phyloP scores from a whole-genome alignment of 2,329 filamentous ascomycete genomes.

The Penicillium frequentans region DNA sequence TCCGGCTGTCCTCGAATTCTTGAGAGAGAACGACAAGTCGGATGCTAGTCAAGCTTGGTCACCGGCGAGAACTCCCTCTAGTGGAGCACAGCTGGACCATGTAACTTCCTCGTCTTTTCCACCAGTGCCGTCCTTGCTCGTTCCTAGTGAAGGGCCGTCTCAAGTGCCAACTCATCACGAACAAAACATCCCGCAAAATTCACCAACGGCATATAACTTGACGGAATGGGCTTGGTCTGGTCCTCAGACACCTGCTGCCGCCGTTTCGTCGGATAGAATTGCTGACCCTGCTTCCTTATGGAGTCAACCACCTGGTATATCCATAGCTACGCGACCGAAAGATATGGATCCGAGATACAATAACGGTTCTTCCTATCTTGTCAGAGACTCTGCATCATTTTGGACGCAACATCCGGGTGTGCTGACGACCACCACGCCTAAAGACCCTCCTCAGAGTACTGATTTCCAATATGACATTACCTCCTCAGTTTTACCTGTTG shows the following conservation, averaged over 20 bases:
- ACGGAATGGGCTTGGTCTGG: slow-evolving; percentile 1
- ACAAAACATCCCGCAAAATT: background rate
- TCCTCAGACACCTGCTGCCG: background rate
- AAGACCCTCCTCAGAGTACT: background rate
- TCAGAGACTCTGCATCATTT: slow-evolving; percentile 9
- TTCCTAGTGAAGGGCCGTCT: background rate
- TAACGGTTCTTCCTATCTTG: background rate
- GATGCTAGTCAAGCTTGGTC: background rate
- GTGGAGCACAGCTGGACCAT: background rate
- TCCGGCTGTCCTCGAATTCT: slow-evolving; percentile 7
- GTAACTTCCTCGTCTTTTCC: background rate
- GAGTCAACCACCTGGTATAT: background rate
- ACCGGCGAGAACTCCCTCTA: background rate
- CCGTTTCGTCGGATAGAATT: background rate
- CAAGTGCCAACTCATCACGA: background rate
- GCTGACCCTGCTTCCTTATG: background rate
- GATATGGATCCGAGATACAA: background rate
- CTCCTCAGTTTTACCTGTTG: background rate
- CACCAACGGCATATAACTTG: background rate
- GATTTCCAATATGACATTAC: background rate
- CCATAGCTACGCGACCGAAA: background rate
- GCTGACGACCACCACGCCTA: background rate
- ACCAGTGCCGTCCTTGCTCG: background rate
- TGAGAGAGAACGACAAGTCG: background rate
- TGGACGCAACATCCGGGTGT: slow-evolving; percentile 8